Evolutionary conservation across 139 green algal species (phyloP).

Genomic region (Dunaliella sp.): DNA sequence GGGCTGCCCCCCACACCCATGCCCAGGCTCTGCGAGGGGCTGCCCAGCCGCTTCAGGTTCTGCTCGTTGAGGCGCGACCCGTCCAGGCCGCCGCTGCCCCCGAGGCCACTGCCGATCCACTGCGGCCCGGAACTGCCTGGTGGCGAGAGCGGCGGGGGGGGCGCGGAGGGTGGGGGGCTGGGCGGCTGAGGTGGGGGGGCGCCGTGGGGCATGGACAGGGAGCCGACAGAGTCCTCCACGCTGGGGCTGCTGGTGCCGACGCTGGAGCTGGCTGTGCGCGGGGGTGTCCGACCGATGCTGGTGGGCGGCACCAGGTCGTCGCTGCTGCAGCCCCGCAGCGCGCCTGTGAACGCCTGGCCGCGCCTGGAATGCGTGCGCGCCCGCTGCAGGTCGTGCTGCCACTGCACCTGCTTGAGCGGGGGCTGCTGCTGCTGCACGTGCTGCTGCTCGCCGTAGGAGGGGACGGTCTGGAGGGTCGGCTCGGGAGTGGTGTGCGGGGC

Average conservation of each 20-base stretch:
- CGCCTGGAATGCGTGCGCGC: too few species aligned
- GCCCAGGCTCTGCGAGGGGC: neutral
- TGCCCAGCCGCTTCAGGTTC: neutral
- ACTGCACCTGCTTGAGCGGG: too few species aligned
- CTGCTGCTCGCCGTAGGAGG: too few species aligned
- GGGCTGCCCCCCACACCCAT: neutral
- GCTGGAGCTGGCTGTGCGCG: neutral
- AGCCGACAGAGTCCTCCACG: neutral
- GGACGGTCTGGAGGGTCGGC: too few species aligned
- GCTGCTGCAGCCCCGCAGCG: too few species aligned
- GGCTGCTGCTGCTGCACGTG: too few species aligned
- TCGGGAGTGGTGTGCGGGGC: too few species aligned
- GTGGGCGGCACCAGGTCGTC: neutral
- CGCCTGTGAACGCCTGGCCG: too few species aligned
- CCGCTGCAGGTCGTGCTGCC: too few species aligned
- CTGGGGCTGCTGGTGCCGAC: neutral
- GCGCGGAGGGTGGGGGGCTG: neutral
- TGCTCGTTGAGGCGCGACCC: neutral
- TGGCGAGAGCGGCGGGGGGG: too few species aligned
- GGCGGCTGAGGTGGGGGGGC: neutral
- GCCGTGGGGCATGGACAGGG: neutral
- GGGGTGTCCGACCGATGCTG: neutral
- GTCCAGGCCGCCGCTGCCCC: neutral
- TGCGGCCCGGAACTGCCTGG: neutral
- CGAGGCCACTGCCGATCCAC: neutral